phyloP scores from a whole-genome alignment of 2,329 filamentous ascomycete genomes.

The Taxawa tesnikishii region DNA sequence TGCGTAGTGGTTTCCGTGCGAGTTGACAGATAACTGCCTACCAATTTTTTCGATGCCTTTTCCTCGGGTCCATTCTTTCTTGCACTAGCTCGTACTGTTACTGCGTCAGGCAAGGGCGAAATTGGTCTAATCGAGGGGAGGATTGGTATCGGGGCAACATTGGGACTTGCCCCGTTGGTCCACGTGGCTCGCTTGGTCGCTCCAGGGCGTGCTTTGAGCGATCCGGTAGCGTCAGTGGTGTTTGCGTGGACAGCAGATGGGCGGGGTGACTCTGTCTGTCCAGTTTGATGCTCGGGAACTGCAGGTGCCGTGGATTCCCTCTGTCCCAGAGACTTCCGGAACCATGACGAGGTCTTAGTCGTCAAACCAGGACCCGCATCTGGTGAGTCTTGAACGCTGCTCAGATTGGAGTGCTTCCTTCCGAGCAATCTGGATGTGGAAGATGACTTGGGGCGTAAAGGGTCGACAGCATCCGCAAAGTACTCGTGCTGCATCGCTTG shows the following conservation, averaged over 20 bases:
- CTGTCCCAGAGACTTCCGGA: slow-evolving; percentile 84
- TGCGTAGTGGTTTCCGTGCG: slow-evolving; percentile 83
- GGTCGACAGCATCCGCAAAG: slow-evolving; percentile 85
- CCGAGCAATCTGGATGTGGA: slow-evolving; percentile 73
- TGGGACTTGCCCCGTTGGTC: slow-evolving; percentile 61
- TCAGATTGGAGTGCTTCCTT: slow-evolving; percentile 79
- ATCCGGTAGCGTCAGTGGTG: slow-evolving; percentile 28
- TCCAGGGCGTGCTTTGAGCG: slow-evolving; percentile 42
- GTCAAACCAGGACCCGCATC: slow-evolving; percentile 48
- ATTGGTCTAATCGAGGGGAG: slow-evolving; percentile 88
- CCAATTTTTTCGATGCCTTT: slow-evolving; percentile 81
- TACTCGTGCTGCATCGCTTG: slow-evolving; percentile 95
- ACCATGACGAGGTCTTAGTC: slow-evolving; percentile 83
- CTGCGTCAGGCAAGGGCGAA: slow-evolving; percentile 88
- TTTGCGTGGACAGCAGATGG: slow-evolving; percentile 31
- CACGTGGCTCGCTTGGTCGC: slow-evolving; percentile 81
- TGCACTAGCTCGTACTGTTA: slow-evolving; percentile 75
- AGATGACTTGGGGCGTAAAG: slow-evolving; percentile 82
- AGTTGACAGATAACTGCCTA: slow-evolving; percentile 82
- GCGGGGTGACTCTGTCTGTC: slow-evolving; percentile 28
- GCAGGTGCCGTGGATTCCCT: slow-evolving; percentile 58
- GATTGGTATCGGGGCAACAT: slow-evolving; percentile 85
- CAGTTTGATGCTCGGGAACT: slow-evolving; percentile 31
- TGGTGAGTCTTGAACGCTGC: slow-evolving; percentile 50
- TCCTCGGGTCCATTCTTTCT: slow-evolving; percentile 45